These are phyloP conservation scores for Kuraishia piskuri DNA, from an alignment of 805 yeast species.

Conservation along the genomic window DNA sequence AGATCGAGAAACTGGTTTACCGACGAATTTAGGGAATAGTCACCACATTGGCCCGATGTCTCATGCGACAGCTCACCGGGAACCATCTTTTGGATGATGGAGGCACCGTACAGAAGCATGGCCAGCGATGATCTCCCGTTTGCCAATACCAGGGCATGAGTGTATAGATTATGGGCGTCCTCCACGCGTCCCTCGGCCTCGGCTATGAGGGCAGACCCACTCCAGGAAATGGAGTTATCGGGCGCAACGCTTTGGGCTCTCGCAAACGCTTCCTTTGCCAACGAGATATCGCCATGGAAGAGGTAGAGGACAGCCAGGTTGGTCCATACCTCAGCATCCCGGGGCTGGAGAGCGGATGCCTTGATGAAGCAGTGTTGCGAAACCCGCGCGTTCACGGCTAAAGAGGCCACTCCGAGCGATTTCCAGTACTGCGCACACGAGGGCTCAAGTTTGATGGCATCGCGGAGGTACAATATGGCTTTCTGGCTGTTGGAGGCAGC, in stretches of 20 bases:
- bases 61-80: background rate
- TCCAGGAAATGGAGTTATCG: conserved; percentile 67
- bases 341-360: conserved; percentile 62
- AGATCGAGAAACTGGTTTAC: background rate
- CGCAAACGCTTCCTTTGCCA: conserved; percentile 65
- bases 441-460: conserved; percentile 64
- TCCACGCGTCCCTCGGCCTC: conserved; percentile 39
- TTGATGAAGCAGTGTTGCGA: conserved; percentile 92
- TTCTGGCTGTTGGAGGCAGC: conserved; percentile 28
- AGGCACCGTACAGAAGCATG: conserved; percentile 62
- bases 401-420: conserved; percentile 70
- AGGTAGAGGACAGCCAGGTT: conserved; percentile 75
- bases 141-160: conserved; percentile 73
- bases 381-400: conserved; percentile 54
- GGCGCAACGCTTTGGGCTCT: conserved; percentile 82
- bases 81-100: conserved; percentile 38
- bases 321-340: conserved; percentile 67
- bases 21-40: background rate
- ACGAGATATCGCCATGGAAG: conserved; percentile 53
- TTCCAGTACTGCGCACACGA: conserved; percentile 72
- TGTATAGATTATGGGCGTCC: conserved; percentile 50
- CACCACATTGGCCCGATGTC: too few relatives aligned
- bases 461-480: conserved; percentile 52
- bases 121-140: conserved; percentile 65
- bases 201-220: conserved; percentile 68